Percentiles rank a stretch among this genome's conserved stretches.
These are phyloP conservation scores for Aspergillus fumigatiaffinis DNA, from an alignment of 2,329 filamentous ascomycete species.

Conservation along the genomic window DNA sequence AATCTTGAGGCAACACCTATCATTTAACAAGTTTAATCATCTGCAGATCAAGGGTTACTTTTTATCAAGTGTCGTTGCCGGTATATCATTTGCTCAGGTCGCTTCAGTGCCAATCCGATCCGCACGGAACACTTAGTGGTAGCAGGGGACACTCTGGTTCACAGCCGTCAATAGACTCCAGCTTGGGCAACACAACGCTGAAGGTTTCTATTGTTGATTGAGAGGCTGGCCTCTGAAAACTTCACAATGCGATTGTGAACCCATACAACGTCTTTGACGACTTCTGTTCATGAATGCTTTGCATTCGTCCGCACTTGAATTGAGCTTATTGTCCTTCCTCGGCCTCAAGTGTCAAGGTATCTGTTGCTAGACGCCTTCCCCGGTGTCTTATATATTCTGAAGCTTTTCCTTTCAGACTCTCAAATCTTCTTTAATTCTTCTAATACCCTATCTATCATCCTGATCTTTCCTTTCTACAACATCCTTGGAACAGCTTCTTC, in stretches of 20 bases:
- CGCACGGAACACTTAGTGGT: conserved; percentile 7
- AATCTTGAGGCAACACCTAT: neutral
- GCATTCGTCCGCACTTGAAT: conserved; percentile 11
- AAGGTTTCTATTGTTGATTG: neutral
- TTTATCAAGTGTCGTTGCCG: neutral
- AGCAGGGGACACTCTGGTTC: conserved; percentile 7
- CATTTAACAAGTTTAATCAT: neutral
- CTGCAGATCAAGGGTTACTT: neutral
- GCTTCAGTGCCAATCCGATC: conserved; percentile 4
- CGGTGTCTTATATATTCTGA: neutral
- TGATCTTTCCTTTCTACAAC: conserved; percentile 1
- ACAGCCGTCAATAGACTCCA: conserved; percentile 1
- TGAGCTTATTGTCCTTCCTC: neutral
- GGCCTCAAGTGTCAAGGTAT: neutral
- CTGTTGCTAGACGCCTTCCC: neutral
- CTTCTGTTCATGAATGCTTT: conserved; percentile 14
- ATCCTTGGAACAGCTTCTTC: neutral
- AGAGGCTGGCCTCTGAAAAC: conserved; percentile 8
- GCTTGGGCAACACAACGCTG: neutral
- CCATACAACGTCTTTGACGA: conserved; percentile 4
- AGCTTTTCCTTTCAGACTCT: neutral
- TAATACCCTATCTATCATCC: neutral
- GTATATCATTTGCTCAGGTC: neutral
- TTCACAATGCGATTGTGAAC: conserved; percentile 13
- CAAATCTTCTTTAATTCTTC: neutral